A percentile compares a stretch with the other conserved stretches of the same genome.
phyloP scores from a whole-genome alignment of 2,329 filamentous ascomycete genomes.

The Bipolaris zeicola region DNA sequence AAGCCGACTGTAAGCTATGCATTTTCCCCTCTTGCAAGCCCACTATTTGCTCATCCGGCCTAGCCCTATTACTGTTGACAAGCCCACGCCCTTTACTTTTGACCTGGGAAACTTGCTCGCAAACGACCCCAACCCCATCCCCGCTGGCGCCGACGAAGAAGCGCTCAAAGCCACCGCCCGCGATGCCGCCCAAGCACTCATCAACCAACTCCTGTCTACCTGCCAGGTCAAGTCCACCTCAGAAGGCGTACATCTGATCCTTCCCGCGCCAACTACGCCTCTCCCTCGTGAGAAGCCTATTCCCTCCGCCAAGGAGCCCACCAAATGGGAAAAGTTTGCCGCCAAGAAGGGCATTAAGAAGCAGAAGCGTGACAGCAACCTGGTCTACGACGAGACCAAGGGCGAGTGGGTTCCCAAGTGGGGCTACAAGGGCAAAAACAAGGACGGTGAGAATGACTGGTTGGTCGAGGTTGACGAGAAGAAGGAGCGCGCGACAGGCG shows the following conservation, averaged over 20 bases:
- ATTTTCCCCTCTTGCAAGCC: constrained; percentile 6
- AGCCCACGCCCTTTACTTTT: constrained; percentile 89
- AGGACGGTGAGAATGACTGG: constrained; percentile 82
- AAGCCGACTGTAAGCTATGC: constrained; percentile 37
- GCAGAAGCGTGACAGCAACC: constrained; percentile 80
- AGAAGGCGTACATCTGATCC: constrained; percentile 75
- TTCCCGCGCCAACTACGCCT: constrained; percentile 71
- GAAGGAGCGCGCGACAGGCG: constrained; percentile 67
- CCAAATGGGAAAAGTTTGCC: constrained; percentile 96
- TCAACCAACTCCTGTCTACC: constrained; percentile 92
- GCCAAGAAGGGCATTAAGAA: constrained; percentile 95
- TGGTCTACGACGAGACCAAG: constrained; percentile 81
- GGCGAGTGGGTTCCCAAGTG: constrained; percentile 93
- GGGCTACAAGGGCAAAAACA: constrained; percentile 92
- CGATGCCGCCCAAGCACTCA: constrained; percentile 86
- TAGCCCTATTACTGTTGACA: constrained; percentile 56
- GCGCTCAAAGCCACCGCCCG: constrained; percentile 76
- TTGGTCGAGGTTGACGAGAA: constrained; percentile 86
- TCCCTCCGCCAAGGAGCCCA: constrained; percentile 78
- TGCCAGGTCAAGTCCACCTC: constrained; percentile 75
- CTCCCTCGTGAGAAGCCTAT: constrained; percentile 93
- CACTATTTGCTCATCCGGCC: not conserved
- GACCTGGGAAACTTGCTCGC: constrained; percentile 86
- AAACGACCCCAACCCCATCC: constrained; percentile 83
- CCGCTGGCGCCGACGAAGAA: constrained; percentile 64